A percentile compares a stretch with the other conserved stretches of the same genome.
phyloP scores from a whole-genome alignment of 1,284 basidiomycete species.

The Cutaneotrichosporon sp. region DNA sequence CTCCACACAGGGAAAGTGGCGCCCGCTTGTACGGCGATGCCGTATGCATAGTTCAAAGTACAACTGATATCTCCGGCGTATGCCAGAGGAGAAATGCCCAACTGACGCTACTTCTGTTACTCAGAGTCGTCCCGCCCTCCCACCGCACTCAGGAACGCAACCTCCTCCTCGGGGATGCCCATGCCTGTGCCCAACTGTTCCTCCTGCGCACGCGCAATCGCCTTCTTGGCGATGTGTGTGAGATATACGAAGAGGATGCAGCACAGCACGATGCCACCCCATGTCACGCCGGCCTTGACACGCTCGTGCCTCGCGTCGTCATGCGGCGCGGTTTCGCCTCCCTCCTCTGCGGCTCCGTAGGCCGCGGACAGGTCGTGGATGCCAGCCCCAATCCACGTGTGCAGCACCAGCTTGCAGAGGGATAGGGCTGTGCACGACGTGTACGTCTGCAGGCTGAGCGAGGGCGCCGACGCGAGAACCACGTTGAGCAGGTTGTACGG shows the following conservation, averaged over 20 bases:
- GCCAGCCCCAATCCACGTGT: constrained; percentile 46
- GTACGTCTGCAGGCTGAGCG: constrained; percentile 55
- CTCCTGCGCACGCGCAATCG: constrained; percentile 43
- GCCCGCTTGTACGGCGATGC: neutral
- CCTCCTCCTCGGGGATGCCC: constrained; percentile 22
- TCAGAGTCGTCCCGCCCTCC: constrained; percentile 8
- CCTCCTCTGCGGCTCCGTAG: constrained; percentile 1
- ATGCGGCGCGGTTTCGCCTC: constrained; percentile 4
- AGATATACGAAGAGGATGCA: constrained; percentile 56
- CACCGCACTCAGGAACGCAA: constrained; percentile 21
- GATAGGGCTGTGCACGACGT: constrained; percentile 56
- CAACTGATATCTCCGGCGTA: constrained; percentile 4
- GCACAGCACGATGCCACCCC: constrained; percentile 51
- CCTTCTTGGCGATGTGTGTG: constrained; percentile 54
- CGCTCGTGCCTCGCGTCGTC: constrained; percentile 28
- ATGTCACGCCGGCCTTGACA: constrained; percentile 41
- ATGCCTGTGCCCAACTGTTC: constrained; percentile 24
- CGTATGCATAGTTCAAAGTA: constrained; percentile 11
- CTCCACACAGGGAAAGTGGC: neutral
- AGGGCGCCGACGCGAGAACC: constrained; percentile 56
- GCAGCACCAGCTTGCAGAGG: constrained; percentile 55
- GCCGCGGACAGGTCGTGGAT: constrained; percentile 42
- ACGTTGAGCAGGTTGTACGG: constrained; percentile 59
- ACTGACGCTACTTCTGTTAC: neutral
- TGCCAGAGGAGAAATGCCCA: constrained; percentile 4